Base-by-base conservation (phyloP, 2,329 filamentous ascomycete genomes). In the Biscogniauxia marginata region DNA sequence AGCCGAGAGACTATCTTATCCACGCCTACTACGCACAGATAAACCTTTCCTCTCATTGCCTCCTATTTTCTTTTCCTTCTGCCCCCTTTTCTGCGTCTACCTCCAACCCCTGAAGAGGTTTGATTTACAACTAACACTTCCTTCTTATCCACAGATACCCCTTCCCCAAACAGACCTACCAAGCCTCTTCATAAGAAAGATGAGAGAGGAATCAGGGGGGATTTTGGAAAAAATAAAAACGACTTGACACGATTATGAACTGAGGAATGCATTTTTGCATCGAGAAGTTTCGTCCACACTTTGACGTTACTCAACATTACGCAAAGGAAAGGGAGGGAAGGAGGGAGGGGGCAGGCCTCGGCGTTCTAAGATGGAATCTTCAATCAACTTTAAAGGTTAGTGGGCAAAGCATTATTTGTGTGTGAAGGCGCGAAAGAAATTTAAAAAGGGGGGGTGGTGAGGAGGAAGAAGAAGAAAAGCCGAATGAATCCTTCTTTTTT, bases 151-250 rank as follows among this genome's bases (percentile, higher is more conserved):
- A 59, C 71, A 92, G 89, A 65, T 93, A 86, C 80, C 90, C 90
- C 65, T 89, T 86, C 80, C 89, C 89, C 70, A 93, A 93, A 83
- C 85, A 93, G 76, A 79, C 84, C 64, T 93, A 91, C 77, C 75
- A 81, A 67, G 71, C 80, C 62, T 77, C 77, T 49, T 65, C 66
- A 44, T 69, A 67, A 57, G 53, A 11, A 23, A 7, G 21, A 8
- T 19, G 24, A 20, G 9, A 19, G 13, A 49, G 11, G 45, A 3
- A 3, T 7, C 20, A 2, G 21, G 13, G 20, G 11, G 13, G 13
- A 9, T 46, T 46, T 46, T 46, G 20, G 21, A 46, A 8, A 46
- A 3, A 46, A 3, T 13, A 23, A 18, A 46, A 20, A 23, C 7
- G 16, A 46, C 7, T n/a, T n/a, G n/a, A n/a, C n/a, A n/a, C n/a